phyloP scores from a whole-genome alignment of 805 yeast genomes.

The Ogataea corticis region DNA sequence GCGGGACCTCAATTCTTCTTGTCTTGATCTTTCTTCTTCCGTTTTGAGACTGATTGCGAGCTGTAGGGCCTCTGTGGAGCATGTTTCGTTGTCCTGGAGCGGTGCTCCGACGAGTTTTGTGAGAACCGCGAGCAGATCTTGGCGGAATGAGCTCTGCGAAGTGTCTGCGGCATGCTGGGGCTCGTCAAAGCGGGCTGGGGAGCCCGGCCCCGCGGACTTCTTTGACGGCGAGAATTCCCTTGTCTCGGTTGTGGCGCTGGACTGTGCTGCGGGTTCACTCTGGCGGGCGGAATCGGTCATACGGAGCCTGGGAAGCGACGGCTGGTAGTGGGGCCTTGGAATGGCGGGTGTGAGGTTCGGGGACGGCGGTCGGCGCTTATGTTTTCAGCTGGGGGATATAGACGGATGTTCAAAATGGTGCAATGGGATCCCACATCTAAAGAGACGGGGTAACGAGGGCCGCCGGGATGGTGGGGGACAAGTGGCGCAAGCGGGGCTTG shows the following conservation, averaged over 20 bases:
- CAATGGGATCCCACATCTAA: background rate
- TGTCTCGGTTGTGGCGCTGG: too few relatives aligned
- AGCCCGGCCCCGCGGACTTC: too few relatives aligned
- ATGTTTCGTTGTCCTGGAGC: slow-evolving; percentile 31
- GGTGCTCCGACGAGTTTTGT: slow-evolving; percentile 15
- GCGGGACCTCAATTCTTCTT: slow-evolving; percentile 37
- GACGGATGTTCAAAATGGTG: background rate
- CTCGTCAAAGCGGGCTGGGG: too few relatives aligned
- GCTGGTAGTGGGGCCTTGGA: background rate
- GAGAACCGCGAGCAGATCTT: slow-evolving; percentile 4
- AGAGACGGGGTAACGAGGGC: background rate
- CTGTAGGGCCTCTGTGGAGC: slow-evolving; percentile 36
- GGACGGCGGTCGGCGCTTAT: background rate
- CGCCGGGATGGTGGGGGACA: background rate
- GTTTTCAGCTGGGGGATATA: too few relatives aligned
- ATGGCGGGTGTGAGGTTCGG: background rate
- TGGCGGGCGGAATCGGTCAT: background rate
- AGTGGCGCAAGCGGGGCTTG: background rate
- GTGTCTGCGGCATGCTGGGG: too few relatives aligned
- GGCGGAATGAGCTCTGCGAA: background rate
- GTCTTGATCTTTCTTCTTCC: slow-evolving; percentile 45
- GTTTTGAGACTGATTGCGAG: slow-evolving; percentile 38
- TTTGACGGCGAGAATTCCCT: too few relatives aligned
- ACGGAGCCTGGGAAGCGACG: background rate
- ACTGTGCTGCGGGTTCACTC: background rate